Evolutionary conservation across 1,284 basidiomycete species (phyloP), one percentile per base, ranked within the genome.

Genomic region (Leucoagaricus sp.): DNA sequence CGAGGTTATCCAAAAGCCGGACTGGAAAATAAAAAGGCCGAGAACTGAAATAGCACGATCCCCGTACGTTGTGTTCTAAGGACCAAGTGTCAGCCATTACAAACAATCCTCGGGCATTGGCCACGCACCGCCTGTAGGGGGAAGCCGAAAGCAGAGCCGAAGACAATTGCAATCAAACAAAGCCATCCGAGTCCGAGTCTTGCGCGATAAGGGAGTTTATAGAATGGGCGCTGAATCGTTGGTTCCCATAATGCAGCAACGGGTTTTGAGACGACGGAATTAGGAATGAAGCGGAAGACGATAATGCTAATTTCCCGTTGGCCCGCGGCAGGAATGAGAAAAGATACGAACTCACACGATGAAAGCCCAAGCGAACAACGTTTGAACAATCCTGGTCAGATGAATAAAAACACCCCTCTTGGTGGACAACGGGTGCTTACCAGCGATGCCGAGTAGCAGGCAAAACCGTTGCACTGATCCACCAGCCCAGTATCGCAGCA

Each of bases 91-190:
- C 28, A 19, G 19, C 15, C 21, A 52, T 29, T 10, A 46, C 25
- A 33, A 21, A 23, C 17, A 56, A 21, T 7, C 4, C 7, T 42
- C 19, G 6, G 3, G 7, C 4, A 44, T 41, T 28, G 6, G 57
- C 58, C 25, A 71, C 81, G 46, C 65, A 89, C 89, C 53, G 67
- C 71, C 53, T 80, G 71, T 38, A 89, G 77, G 26, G 75, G 72
- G 75, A 93, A 91, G 17, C 91, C 91, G 67, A 91, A 94, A 0
- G 89, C 91, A 17, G 89, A 91, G 50, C 90, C 91, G 59, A 94
- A 86, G 49, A 93, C 76, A 59, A 93, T 85, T 17, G 67, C 89
- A 45, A 93, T 67, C 38, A 94, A 81, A 58, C 81, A 83, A 23
- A 89, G 67, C 88, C 88, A 92, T 55, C 92, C 92, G 46, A 89